Percentiles rank a stretch among this genome's conserved stretches.
Evolutionary conservation across 495 filamentous ascomycete species (phyloP).

Genomic region (Cercophora sp.): DNA sequence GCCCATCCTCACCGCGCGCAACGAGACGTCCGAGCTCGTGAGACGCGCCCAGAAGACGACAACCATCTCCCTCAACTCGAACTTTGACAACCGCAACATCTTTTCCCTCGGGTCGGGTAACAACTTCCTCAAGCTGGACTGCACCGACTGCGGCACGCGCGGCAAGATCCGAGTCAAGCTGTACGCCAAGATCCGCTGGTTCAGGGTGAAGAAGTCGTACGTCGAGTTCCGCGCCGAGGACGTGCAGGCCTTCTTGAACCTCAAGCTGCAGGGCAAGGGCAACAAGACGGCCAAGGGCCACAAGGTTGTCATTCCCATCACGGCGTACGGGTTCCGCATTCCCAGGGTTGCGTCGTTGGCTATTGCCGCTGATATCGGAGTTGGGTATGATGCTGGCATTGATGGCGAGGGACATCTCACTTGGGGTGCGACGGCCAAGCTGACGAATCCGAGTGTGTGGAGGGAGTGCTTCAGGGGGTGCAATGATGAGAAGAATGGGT

Average conservation of each 20-base stretch:
- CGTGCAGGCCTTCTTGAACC: neutral
- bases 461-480: constrained; percentile 1
- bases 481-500: neutral
- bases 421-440: neutral
- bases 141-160: constrained; percentile 8
- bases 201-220: neutral
- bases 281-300: neutral
- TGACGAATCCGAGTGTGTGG: neutral
- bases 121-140: constrained; percentile 1
- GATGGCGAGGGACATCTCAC: neutral
- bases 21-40: neutral
- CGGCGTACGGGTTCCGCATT: neutral
- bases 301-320: neutral
- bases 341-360: neutral
- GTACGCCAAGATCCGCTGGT: constrained; percentile 2
- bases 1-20: neutral
- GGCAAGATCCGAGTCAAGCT: neutral
- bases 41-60: neutral
- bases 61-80: neutral
- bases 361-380: neutral
- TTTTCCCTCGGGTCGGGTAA: neutral
- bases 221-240: constrained; percentile 5
- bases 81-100: constrained; percentile 1
- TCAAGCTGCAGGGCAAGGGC: neutral
- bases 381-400: neutral